A percentile compares a stretch with the other conserved stretches of the same genome.
These are phyloP conservation scores for Alternaria brassicae DNA, from an alignment of 2,329 filamentous ascomycete species.

Conservation along the genomic window DNA sequence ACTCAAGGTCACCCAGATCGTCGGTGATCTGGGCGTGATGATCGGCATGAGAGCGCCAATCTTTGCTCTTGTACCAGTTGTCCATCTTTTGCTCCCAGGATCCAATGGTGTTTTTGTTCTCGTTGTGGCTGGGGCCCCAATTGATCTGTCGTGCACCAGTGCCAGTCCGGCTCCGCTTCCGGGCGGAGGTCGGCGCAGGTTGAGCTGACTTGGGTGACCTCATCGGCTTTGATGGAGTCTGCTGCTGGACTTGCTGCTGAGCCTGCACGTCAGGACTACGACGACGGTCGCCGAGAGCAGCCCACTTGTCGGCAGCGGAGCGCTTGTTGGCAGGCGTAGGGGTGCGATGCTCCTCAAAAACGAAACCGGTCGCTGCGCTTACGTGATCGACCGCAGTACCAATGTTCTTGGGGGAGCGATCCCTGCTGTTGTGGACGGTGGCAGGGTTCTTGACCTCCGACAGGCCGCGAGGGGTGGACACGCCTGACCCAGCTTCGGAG, in stretches of 20 bases:
- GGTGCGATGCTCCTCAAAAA: constrained; percentile 69
- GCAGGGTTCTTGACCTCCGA: constrained; percentile 63
- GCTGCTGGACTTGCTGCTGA: constrained; percentile 45
- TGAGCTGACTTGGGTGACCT: constrained; percentile 44
- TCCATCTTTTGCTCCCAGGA: constrained; percentile 48
- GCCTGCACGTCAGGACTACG: constrained; percentile 65
- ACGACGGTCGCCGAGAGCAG: constrained; percentile 82
- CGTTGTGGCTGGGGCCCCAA: constrained; percentile 47
- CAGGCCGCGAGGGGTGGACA: constrained; percentile 60
- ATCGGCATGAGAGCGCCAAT: constrained; percentile 57
- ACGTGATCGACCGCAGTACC: constrained; percentile 68
- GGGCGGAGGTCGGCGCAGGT: constrained; percentile 43
- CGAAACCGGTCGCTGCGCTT: constrained; percentile 72
- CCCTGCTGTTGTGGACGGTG: constrained; percentile 58
- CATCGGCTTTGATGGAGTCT: constrained; percentile 53
- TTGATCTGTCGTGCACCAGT: constrained; percentile 49
- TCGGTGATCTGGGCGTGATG: constrained; percentile 54
- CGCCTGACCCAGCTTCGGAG: constrained; percentile 52
- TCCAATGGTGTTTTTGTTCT: constrained; percentile 33
- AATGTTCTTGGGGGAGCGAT: constrained; percentile 43
- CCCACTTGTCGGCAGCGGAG: constrained; percentile 81
- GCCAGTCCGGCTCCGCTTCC: constrained; percentile 50
- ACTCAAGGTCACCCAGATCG: constrained; percentile 84
- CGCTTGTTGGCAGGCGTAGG: constrained; percentile 64
- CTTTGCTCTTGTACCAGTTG: constrained; percentile 56